Evolutionary conservation across 257 asterid genomes (phyloP).

Genomic region (Phtheirospermum japonicum): DNA sequence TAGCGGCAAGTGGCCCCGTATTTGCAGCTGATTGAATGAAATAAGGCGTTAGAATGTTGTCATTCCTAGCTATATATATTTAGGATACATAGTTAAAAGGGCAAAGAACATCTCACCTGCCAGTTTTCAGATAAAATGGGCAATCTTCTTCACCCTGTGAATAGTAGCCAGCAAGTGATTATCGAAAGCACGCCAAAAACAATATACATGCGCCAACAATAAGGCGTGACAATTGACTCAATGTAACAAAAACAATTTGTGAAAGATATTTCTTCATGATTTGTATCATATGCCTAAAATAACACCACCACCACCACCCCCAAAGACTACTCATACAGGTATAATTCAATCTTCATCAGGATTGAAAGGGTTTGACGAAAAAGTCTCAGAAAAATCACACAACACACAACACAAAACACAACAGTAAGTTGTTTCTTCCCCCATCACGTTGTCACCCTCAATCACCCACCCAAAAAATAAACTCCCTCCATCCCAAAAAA

Average conservation of each 20-base stretch:
- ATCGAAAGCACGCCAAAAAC: slow-evolving; percentile 13
- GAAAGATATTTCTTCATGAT: slow-evolving; percentile 5
- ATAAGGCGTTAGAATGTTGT: slow-evolving; percentile 31
- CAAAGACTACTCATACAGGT: background rate
- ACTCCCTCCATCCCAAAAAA: background rate
- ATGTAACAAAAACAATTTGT: slow-evolving; percentile 4
- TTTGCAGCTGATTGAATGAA: slow-evolving; percentile 71
- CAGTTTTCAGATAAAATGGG: slow-evolving; percentile 94
- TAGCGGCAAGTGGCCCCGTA: slow-evolving; percentile 91
- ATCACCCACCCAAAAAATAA: background rate
- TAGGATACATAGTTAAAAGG: slow-evolving; percentile 10
- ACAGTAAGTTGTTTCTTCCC: slow-evolving; percentile 3
- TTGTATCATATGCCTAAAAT: background rate
- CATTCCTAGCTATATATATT: slow-evolving; percentile 11
- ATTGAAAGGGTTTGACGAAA: background rate
- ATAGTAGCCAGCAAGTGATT: slow-evolving; percentile 24
- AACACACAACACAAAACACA: background rate
- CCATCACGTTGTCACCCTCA: slow-evolving; percentile 8
- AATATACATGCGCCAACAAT: slow-evolving; percentile 4
- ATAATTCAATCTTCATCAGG: background rate
- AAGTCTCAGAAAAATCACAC: slow-evolving; percentile 4
- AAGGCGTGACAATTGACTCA: background rate
- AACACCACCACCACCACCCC: background rate
- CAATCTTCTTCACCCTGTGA: slow-evolving; percentile 96
- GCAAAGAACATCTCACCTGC: slow-evolving; percentile 59